Base-by-base conservation (phyloP, 225 moss, liverwort and hornwort genomes). In the Pleurozium schreberi region DNA sequence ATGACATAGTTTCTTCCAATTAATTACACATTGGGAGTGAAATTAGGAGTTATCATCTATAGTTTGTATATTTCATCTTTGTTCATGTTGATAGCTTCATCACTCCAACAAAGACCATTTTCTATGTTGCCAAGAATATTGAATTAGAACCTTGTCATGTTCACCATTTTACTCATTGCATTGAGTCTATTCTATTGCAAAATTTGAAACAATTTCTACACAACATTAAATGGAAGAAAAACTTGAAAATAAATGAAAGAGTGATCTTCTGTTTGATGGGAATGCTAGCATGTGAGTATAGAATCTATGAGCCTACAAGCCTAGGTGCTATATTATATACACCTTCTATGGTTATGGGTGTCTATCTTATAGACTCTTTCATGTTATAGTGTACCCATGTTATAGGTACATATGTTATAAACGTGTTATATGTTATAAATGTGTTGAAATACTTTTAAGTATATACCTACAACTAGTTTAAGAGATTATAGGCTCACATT, bases 61-160 rank as follows among this genome's bases (percentile, higher is more conserved):
- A 30, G 18, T 74, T 74, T 47, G 47, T 47, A 31, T 31, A 11
- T 18, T 49, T 75, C 20, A 20, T 20, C 33, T 2, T 75, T 74
- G 0, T 47, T 75, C 2, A 49, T 19, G 49, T 31, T 1, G 28
- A 18, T 6, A 45, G 30, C 11, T 47, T 47, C 40, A 69, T 42
- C 8, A 70, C n/a, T 73, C 10, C 10, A 43, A 9, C 45, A 4
- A 74, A 75, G 19, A 75, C 50, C 14, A 52, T 36, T 36, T 34
- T 75, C 21, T 50, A 50, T 3, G 34, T 1, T 33, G 1, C 1
- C 1, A 18, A 50, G 20, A 21, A 9, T 9, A 22, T 76, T 22
- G 4, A 53, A 52, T 2, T 21, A 8, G 9, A 36, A 53, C 22
- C 21, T 2, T n/a, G n/a, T 12, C 1, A 9, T 49, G 14, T 0